These are phyloP conservation scores for Corynascus novoguineensis DNA, from an alignment of 495 filamentous ascomycete species.

Conservation along the genomic window DNA sequence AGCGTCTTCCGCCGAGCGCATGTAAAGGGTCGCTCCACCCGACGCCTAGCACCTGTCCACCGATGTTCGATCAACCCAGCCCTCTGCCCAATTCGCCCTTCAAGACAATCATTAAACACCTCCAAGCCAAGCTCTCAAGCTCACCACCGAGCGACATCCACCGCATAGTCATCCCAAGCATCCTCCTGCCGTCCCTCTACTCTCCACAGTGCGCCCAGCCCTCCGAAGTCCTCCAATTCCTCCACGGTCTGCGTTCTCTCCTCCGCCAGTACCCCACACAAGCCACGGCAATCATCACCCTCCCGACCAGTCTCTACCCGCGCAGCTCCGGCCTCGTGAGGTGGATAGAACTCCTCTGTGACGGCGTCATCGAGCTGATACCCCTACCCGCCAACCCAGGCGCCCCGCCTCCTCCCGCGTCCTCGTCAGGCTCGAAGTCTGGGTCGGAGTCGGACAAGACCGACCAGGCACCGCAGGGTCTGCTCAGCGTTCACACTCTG, in stretches of 20 bases:
- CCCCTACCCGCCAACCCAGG: conserved; percentile 70
- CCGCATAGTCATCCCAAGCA: conserved; percentile 73
- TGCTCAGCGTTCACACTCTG: conserved; percentile 74
- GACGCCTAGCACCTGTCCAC: conserved; percentile 36
- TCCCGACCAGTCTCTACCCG: conserved; percentile 77
- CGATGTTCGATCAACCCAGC: conserved; percentile 14
- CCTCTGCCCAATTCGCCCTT: conserved; percentile 50
- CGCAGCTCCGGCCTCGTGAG: conserved; percentile 71
- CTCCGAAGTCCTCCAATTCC: conserved; percentile 69
- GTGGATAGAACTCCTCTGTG: conserved; percentile 81
- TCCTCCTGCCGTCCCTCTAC: conserved; percentile 81
- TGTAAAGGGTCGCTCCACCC: conserved; percentile 42
- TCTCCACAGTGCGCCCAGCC: conserved; percentile 61
- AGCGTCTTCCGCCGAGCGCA: conserved; percentile 61
- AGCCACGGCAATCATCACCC: conserved; percentile 68
- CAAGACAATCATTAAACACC: conserved; percentile 53
- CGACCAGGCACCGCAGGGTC: conserved; percentile 78
- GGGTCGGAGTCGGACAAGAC: conserved; percentile 38
- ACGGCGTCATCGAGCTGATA: conserved; percentile 83
- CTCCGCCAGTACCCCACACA: conserved; percentile 59
- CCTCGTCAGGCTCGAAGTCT: neutral
- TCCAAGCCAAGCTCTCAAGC: conserved; percentile 53
- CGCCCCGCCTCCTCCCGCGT: conserved; percentile 42
- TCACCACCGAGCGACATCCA: conserved; percentile 61
- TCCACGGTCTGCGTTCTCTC: conserved; percentile 73